A percentile compares a stretch with the other conserved stretches of the same genome.
Conservation (phyloP, 1,284 basidiomycete species). For the Leccinum pachyderme region DNA sequence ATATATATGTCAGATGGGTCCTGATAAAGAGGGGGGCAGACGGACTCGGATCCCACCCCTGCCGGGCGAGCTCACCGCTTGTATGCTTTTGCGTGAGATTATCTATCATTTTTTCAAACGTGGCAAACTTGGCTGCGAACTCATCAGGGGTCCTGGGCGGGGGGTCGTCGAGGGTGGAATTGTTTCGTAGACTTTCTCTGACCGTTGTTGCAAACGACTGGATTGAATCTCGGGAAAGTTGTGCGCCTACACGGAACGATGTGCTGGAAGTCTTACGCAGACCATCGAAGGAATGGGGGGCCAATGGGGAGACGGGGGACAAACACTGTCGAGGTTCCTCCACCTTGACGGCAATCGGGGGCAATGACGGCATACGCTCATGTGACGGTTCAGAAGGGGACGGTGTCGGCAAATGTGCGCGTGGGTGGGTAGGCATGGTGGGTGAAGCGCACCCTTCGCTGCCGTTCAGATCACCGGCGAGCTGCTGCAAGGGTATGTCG, state of each 20-base stretch:
- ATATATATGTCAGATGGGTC: conserved; percentile 4
- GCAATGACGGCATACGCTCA: conserved; percentile 25
- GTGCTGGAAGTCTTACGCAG: neutral
- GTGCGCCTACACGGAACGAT: neutral
- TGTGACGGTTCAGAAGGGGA: conserved; percentile 19
- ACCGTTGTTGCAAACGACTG: conserved; percentile 10
- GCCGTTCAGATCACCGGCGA: neutral
- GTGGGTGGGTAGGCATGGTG: conserved; percentile 8
- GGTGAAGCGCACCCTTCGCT: conserved; percentile 17
- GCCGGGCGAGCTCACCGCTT: conserved; percentile 16
- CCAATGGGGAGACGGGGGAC: conserved; percentile 5
- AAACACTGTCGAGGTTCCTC: conserved; percentile 15
- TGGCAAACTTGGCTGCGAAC: conserved; percentile 21
- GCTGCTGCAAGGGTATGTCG: conserved; percentile 5
- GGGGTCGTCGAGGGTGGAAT: neutral
- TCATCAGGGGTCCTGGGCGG: conserved; percentile 22
- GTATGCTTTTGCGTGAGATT: conserved; percentile 22
- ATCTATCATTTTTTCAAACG: conserved; percentile 22
- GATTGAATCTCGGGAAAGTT: neutral
- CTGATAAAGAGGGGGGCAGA: neutral
- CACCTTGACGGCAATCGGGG: conserved; percentile 30
- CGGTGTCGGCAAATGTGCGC: conserved; percentile 29
- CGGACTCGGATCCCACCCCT: conserved; percentile 33
- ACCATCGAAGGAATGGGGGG: neutral
- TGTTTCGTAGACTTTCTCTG: conserved; percentile 9